These are phyloP conservation scores for Telopea speciosissima DNA, from an alignment of 177 flowering plant species.

Conservation along the genomic window DNA sequence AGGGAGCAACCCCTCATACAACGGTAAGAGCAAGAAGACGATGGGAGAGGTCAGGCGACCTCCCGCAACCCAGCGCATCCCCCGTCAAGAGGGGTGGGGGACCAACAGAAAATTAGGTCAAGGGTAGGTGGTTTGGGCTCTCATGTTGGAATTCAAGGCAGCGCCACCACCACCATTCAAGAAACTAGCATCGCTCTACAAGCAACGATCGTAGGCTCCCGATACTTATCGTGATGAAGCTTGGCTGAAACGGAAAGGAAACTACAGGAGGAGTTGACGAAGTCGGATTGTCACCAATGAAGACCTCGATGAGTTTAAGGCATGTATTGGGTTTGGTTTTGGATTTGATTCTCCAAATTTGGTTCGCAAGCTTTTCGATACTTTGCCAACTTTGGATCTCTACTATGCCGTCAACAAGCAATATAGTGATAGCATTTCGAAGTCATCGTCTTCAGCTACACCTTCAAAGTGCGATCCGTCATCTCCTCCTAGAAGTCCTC, in stretches of 20 bases:
- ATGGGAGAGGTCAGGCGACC: slow-evolving; percentile 1
- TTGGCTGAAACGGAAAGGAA: slow-evolving; percentile 3
- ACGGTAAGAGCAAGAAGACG: not conserved
- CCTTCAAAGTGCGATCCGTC: no score
- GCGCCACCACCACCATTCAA: no score
- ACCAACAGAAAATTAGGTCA: no score
- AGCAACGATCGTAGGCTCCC: slow-evolving; percentile 61
- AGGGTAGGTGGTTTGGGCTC: no score
- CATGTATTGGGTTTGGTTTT: slow-evolving; percentile 66
- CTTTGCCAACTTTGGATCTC: slow-evolving; percentile 59
- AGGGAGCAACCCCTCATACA: no score
- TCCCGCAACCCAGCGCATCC: slow-evolving; percentile 3
- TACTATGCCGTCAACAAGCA: slow-evolving; percentile 58
- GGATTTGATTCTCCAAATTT: slow-evolving; percentile 47
- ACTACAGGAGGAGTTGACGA: slow-evolving; percentile 16
- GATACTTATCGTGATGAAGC: slow-evolving; percentile 20
- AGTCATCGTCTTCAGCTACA: no score
- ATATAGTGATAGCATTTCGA: slow-evolving; percentile 33
- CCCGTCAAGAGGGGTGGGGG: not conserved
- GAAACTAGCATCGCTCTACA: slow-evolving; percentile 20
- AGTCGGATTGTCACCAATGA: slow-evolving; percentile 68
- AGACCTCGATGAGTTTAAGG: slow-evolving; percentile 69
- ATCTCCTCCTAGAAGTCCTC: no score
- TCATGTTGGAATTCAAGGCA: slow-evolving; percentile 1
- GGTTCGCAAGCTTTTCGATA: slow-evolving; percentile 38